Percentiles rank a stretch among this genome's conserved stretches.
These are phyloP conservation scores for Pseudopyrenochaeta lycopersici DNA, from an alignment of 2,329 filamentous ascomycete species.

Conservation along the genomic window DNA sequence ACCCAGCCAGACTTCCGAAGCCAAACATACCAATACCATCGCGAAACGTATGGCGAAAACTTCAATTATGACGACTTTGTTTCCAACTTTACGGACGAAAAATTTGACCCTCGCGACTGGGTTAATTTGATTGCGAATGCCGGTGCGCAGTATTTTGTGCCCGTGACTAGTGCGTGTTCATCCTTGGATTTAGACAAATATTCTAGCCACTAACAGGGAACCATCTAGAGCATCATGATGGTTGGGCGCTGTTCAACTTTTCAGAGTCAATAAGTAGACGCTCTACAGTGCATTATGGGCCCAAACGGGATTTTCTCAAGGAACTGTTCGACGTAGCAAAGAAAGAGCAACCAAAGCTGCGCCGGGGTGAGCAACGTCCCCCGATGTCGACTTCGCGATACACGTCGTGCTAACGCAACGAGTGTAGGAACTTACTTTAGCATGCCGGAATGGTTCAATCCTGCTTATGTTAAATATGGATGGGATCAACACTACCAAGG, in stretches of 20 bases:
- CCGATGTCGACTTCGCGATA: too few species aligned
- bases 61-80: constrained; percentile 65
- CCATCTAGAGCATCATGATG: too few species aligned
- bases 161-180: constrained; percentile 45
- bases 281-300: neutral
- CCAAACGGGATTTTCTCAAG: constrained; percentile 13
- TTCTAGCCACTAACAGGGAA: too few species aligned
- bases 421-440: constrained; percentile 52
- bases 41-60: constrained; percentile 60
- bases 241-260: too few species aligned
- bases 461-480: constrained; percentile 52
- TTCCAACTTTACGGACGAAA: constrained; percentile 57
- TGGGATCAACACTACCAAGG: too few species aligned
- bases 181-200: too few species aligned
- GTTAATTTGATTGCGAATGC: constrained; percentile 62
- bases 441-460: constrained; percentile 58
- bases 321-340: constrained; percentile 56
- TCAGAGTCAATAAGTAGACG: neutral
- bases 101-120: constrained; percentile 55
- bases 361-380: constrained; percentile 28
- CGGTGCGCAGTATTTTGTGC: constrained; percentile 58
- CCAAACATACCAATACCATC: constrained; percentile 29
- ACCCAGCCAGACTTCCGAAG: neutral
- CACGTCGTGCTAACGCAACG: too few species aligned
- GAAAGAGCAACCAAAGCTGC: constrained; percentile 53